These are phyloP conservation scores for Apiospora pterosperma DNA, from an alignment of 2,329 filamentous ascomycete species.

Conservation along the genomic window DNA sequence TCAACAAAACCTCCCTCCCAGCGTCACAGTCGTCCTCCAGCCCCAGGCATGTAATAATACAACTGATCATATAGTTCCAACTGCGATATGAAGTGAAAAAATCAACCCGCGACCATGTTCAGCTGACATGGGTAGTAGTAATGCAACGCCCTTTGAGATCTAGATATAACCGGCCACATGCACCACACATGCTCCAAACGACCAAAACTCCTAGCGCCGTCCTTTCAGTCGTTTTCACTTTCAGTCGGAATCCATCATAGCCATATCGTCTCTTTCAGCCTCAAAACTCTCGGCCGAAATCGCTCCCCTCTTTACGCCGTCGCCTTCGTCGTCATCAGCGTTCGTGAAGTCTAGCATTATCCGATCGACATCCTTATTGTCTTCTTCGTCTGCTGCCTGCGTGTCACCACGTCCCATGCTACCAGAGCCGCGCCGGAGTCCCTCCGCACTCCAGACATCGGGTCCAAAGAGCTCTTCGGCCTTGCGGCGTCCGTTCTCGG, in stretches of 20 bases:
- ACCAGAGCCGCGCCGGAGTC: conserved; percentile 20
- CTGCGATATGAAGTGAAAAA: not conserved
- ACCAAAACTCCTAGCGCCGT: conserved; percentile 3
- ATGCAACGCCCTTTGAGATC: conserved; percentile 1
- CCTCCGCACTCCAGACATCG: conserved; percentile 40
- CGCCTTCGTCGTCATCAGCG: conserved; percentile 45
- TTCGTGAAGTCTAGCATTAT: conserved; percentile 57
- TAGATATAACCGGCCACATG: not conserved
- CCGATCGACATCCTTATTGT: conserved; percentile 46
- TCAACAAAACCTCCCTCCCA: not conserved
- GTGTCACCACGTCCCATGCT: conserved; percentile 16
- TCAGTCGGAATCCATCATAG: conserved; percentile 32
- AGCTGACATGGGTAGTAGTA: not conserved
- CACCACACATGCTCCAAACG: not conserved
- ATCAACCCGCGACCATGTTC: not conserved
- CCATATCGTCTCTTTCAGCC: conserved; percentile 28
- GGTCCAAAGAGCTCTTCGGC: conserved; percentile 50
- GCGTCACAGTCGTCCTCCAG: not conserved
- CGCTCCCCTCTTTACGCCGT: conserved; percentile 32
- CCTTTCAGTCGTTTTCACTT: not conserved
- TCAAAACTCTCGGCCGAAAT: conserved; percentile 31
- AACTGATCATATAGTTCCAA: not conserved
- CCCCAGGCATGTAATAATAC: not conserved
- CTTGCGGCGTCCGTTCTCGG: conserved; percentile 45
- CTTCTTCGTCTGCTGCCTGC: conserved; percentile 32